Percentiles rank a stretch among this genome's conserved stretches.
These are phyloP conservation scores for Candida loeiensis DNA, from an alignment of 805 yeast genomes.

Conservation along the genomic window DNA sequence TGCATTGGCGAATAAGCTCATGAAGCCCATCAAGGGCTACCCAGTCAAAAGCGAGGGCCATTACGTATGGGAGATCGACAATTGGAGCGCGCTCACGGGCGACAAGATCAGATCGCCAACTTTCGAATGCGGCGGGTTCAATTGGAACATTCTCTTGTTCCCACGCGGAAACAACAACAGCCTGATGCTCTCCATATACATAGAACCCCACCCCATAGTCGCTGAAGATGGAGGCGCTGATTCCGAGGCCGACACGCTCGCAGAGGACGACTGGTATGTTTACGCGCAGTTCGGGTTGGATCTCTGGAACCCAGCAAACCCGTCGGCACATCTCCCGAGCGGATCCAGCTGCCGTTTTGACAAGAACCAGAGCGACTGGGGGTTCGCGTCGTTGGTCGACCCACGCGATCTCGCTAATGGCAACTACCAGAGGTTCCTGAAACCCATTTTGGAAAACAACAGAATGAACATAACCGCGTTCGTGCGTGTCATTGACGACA, in stretches of 20 bases:
- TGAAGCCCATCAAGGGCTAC: slow-evolving; percentile 40
- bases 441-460: slow-evolving; percentile 49
- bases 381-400: slow-evolving; percentile 77
- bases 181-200: slow-evolving; percentile 58
- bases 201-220: slow-evolving; percentile 63
- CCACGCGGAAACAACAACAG: slow-evolving; percentile 68
- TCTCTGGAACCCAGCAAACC: slow-evolving; percentile 76
- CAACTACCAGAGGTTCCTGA: slow-evolving; percentile 18
- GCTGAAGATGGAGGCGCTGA: slow-evolving; percentile 22
- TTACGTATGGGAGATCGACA: slow-evolving; percentile 49
- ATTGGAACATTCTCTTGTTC: slow-evolving; percentile 70
- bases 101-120: slow-evolving; percentile 45
- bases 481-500: slow-evolving; percentile 75
- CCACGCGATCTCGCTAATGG: slow-evolving; percentile 43
- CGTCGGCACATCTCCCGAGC: slow-evolving; percentile 55
- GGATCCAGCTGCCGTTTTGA: slow-evolving; percentile 77
- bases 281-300: slow-evolving; percentile 89
- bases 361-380: slow-evolving; percentile 87
- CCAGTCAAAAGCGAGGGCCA: slow-evolving; percentile 33
- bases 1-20: slow-evolving; percentile 25
- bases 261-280: slow-evolving; percentile 63
- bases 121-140: slow-evolving; percentile 57
- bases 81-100: slow-evolving; percentile 43
- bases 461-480: slow-evolving; percentile 69
- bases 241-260: slow-evolving; percentile 14